phyloP scores from a whole-genome alignment of 441 rosid genomes.

The Syzygium malaccense region DNA sequence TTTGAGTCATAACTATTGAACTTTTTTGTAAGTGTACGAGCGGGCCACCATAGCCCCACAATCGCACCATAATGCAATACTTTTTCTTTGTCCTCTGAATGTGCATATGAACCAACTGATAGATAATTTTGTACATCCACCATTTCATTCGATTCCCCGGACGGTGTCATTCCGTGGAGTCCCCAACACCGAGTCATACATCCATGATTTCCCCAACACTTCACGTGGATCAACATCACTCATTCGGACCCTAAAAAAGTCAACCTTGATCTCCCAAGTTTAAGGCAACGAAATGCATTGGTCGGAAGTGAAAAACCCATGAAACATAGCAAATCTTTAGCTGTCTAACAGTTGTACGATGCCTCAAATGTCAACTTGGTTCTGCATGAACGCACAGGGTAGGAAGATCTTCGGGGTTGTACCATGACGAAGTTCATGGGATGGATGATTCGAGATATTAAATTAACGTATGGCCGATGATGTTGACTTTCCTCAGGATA shows the following conservation, averaged over 20 bases:
- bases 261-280: not conserved
- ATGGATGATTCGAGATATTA: not conserved
- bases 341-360: not conserved
- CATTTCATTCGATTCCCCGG: not conserved
- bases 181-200: not conserved
- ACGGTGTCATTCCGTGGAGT: not conserved
- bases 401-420: not conserved
- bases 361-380: not conserved
- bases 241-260: not conserved
- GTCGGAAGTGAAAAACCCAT: not conserved
- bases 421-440: not conserved
- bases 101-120: not conserved
- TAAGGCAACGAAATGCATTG: not conserved
- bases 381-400: not conserved
- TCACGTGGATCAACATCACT: not conserved
- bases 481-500: not conserved
- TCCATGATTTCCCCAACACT: not conserved
- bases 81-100: not conserved
- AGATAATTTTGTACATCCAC: not conserved
- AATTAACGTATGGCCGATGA: not conserved
- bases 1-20: not conserved
- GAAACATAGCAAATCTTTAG: not conserved
- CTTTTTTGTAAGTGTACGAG: rapidly evolving
- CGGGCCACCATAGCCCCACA: too few species aligned
- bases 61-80: not conserved